Evolutionary conservation across 345 rosid genomes (phyloP).

Genomic region (Eucalyptus erythrocorys): DNA sequence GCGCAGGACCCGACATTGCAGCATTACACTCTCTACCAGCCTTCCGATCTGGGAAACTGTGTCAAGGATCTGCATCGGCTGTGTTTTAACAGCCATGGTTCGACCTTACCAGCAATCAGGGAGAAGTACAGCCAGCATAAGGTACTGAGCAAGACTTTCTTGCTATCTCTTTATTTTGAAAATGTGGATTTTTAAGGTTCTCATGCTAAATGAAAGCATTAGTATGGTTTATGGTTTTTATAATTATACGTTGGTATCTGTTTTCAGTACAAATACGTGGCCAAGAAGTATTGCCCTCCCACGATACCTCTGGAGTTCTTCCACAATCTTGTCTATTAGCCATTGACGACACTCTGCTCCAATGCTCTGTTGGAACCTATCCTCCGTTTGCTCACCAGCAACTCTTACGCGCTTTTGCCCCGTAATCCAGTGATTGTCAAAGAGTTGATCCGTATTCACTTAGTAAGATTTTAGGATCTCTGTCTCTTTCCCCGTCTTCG

Average conservation of each 20-base stretch:
- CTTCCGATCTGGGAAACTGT: conserved; percentile 52
- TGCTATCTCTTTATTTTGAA: background rate
- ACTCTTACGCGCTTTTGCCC: background rate
- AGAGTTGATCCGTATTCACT: background rate
- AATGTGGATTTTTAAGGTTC: background rate
- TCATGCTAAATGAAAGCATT: background rate
- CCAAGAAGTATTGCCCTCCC: conserved; percentile 70
- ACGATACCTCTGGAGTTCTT: conserved; percentile 59
- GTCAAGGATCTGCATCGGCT: conserved; percentile 62
- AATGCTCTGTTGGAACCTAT: conserved; percentile 13
- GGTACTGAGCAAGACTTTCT: conserved; percentile 18
- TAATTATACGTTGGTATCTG: background rate
- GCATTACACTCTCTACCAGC: conserved; percentile 73
- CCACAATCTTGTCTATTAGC: conserved; percentile 14
- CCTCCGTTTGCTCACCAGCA: background rate
- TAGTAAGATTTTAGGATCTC: background rate
- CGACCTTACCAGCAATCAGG: conserved; percentile 60
- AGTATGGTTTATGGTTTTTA: background rate
- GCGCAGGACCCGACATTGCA: conserved; percentile 68
- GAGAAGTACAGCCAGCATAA: conserved; percentile 89
- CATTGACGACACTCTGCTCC: background rate
- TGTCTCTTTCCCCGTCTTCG: background rate
- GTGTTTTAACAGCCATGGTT: conserved; percentile 29
- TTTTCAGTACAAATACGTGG: conserved; percentile 70
- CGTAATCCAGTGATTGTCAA: background rate